Conservation (phyloP, 306 rosid genomes). For the Ochetophila trinervis region DNA sequence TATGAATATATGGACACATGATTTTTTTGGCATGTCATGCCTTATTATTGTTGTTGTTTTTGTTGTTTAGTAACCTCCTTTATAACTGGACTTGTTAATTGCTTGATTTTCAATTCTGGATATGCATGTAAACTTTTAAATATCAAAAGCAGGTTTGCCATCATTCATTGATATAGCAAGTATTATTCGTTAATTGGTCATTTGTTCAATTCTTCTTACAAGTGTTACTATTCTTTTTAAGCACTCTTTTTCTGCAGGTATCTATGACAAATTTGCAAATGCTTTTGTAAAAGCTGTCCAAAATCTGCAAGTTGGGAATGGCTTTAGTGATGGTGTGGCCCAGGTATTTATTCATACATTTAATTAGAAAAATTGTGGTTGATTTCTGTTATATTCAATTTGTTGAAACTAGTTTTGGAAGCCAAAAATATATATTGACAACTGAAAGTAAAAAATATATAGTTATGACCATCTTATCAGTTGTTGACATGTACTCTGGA, state of each 20-base stretch:
- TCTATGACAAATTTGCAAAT: constrained; percentile 77
- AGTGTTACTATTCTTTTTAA: background rate
- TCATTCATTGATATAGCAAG: too few species aligned
- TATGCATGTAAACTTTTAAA: too few species aligned
- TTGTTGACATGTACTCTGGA: background rate
- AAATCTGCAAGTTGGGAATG: constrained; percentile 87
- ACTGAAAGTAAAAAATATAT: too few species aligned
- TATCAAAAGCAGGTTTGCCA: too few species aligned
- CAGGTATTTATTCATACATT: constrained; percentile 54
- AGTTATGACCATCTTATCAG: background rate
- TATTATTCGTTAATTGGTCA: background rate
- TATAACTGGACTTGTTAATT: too few species aligned
- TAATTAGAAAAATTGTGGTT: constrained; percentile 14
- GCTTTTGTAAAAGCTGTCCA: constrained; percentile 71
- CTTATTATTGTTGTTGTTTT: too few species aligned
- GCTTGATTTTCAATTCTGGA: too few species aligned
- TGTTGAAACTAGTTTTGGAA: background rate
- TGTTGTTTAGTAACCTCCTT: too few species aligned
- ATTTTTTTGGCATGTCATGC: too few species aligned
- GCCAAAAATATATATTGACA: background rate
- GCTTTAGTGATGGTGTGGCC: constrained; percentile 78
- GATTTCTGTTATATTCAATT: constrained; percentile 11
- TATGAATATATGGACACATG: too few species aligned
- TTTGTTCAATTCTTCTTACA: background rate
- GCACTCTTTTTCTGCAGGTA: constrained; percentile 40